Evolutionary conservation across 179 eudicot genomes (phyloP), one percentile per base, ranked within the genome.

Genomic region (Actinidia arguta): DNA sequence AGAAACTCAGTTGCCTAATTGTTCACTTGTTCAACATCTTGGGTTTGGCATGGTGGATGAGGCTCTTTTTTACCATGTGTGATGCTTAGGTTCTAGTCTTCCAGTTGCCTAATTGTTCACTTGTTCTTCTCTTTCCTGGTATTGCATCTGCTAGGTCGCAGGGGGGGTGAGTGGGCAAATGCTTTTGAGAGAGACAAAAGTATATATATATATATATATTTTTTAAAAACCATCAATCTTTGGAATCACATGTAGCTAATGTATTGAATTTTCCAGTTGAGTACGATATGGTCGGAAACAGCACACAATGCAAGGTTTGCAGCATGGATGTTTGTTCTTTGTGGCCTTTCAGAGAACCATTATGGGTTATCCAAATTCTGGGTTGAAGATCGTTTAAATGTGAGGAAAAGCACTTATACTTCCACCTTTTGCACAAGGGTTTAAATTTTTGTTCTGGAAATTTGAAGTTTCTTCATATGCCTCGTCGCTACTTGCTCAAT

Each of bases 271-370:
- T 86, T 89, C 76, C 87, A 95, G 99, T 75, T 95, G 87, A 94
- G 98, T 89, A 95, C 99, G 14, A 95, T 94, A 80, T 95, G 95
- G 98, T 94, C 99, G 46, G 94, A 89, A 86, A 85, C 98, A 31
- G 94, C 97, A 81, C 93, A 95, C 78, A 90, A 94, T 84, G 99
- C 99, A 16, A 88, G 98, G 86, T 87, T 91, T 81, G 95, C 95
- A 31, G 99, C 98, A 78, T 90, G 99, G 8, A 83, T 88, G 54
- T 88, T 94, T 80, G 94, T 95, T 85, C 95, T 93, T 80, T 95
- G 93, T 82, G 98, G 99, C 85, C 90, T 95, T 71, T 94, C 97
- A 50, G 94, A 95, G 83, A 93, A 95, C 83, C 86, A 91, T 82
- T 85, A 93, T 81, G 98, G 99, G 48, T 86, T 94, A 87, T 86